Conservation (phyloP, 2,329 filamentous ascomycete genomes). For the Cladosporium cucumerinum region DNA sequence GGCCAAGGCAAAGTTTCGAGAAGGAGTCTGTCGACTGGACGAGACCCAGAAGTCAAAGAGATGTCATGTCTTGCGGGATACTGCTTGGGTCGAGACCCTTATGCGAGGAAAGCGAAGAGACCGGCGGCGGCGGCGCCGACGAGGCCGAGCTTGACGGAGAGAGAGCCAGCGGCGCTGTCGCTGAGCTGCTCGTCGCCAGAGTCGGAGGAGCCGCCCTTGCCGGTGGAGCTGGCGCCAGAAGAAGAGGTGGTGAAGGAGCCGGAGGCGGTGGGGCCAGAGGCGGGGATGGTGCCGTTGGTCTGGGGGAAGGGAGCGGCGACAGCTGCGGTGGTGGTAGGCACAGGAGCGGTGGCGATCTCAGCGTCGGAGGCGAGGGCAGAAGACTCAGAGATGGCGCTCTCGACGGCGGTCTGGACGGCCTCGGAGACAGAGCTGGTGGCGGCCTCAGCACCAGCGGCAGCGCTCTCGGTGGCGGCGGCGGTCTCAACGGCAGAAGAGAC, state of each 20-base stretch:
- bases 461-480: not conserved
- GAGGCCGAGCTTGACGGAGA: constrained; percentile 10
- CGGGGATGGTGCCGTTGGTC: constrained; percentile 9
- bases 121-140: constrained; percentile 9
- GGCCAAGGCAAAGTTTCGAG: not conserved
- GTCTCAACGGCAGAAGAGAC: constrained; percentile 1
- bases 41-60: constrained; percentile 2
- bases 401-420: constrained; percentile 6
- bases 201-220: not conserved
- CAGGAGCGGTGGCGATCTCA: not conserved
- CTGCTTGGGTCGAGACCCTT: not conserved
- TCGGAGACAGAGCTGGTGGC: not conserved
- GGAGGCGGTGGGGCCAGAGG: not conserved
- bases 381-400: not conserved
- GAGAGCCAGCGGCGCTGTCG: constrained; percentile 10
- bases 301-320: constrained; percentile 16
- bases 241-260: constrained; percentile 8
- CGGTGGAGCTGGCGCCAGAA: not conserved
- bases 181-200: not conserved
- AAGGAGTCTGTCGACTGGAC: not conserved
- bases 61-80: not conserved
- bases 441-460: not conserved
- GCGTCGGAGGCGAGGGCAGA: not conserved
- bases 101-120: constrained; percentile 18
- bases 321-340: not conserved